These are phyloP conservation scores for Boletus reticuloceps DNA, from an alignment of 768 basidiomycete genomes.

Conservation along the genomic window DNA sequence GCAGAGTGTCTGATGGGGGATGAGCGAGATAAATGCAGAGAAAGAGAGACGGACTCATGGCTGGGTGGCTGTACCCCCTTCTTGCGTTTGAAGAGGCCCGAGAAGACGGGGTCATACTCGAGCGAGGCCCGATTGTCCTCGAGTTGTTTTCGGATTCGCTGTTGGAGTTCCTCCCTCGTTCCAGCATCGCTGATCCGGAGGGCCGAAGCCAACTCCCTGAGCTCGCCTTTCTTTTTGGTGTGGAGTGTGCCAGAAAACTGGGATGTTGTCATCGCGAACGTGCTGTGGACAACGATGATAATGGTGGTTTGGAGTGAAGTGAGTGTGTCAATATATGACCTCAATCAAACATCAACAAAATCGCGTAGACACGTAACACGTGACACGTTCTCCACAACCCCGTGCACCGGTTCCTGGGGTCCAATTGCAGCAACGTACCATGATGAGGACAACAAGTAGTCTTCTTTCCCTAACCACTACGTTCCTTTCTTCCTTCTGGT, in stretches of 20 bases:
- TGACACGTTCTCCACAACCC: conserved; percentile 16
- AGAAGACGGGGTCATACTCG: conserved; percentile 55
- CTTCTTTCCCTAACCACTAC: conserved; percentile 18
- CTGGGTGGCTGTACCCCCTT: conserved; percentile 25
- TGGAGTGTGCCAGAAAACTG: conserved; percentile 52
- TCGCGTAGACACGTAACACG: conserved; percentile 26
- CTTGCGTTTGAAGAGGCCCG: conserved; percentile 51
- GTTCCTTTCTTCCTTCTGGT: conserved; percentile 23
- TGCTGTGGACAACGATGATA: not conserved
- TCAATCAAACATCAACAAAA: conserved; percentile 30
- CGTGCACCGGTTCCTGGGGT: not conserved
- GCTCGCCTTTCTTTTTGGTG: conserved; percentile 68
- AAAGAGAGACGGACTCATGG: conserved; percentile 11
- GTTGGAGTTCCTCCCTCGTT: conserved; percentile 61
- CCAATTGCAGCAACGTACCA: too few species aligned
- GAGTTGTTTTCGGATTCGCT: conserved; percentile 62
- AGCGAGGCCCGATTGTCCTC: conserved; percentile 51
- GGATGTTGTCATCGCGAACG: conserved; percentile 40
- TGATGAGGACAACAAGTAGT: too few species aligned
- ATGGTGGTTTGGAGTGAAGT: conserved; percentile 11
- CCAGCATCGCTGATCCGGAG: conserved; percentile 52
- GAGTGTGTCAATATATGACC: conserved; percentile 12
- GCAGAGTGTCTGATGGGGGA: conserved; percentile 10
- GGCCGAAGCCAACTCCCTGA: conserved; percentile 58
- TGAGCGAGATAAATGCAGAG: not conserved